Percentiles rank a stretch among this genome's conserved stretches.
phyloP scores from a whole-genome alignment of 2,329 filamentous ascomycete species.

The Stachybotrys echinatus region DNA sequence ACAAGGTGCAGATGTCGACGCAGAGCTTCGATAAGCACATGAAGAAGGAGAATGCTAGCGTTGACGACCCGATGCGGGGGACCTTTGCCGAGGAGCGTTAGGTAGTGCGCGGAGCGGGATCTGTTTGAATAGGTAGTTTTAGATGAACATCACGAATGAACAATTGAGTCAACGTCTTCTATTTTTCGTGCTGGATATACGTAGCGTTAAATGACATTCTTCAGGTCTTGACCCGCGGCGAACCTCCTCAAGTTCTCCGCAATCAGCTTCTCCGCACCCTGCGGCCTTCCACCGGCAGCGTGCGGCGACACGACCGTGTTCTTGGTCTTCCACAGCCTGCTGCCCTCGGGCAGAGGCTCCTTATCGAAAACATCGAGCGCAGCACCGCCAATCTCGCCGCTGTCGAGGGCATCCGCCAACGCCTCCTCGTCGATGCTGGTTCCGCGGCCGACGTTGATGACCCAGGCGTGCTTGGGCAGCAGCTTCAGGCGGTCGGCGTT shows the following conservation, averaged over 20 bases:
- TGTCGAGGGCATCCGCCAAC: slow-evolving; percentile 37
- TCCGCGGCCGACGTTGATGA: slow-evolving; percentile 48
- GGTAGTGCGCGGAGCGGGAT: too few species aligned
- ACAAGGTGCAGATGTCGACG: slow-evolving; percentile 38
- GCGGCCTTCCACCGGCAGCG: slow-evolving; percentile 55
- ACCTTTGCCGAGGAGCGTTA: slow-evolving; percentile 23
- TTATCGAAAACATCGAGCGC: slow-evolving; percentile 44
- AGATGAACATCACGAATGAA: too few species aligned
- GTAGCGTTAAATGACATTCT: slow-evolving; percentile 35
- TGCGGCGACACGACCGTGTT: slow-evolving; percentile 52
- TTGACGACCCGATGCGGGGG: slow-evolving; percentile 26
- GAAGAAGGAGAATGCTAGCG: slow-evolving; percentile 29
- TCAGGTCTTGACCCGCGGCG: slow-evolving; percentile 52
- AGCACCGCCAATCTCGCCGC: slow-evolving; percentile 39
- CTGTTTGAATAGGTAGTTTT: too few species aligned
- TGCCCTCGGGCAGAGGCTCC: slow-evolving; percentile 37
- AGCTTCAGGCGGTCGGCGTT: slow-evolving; percentile 46
- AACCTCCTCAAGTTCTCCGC: slow-evolving; percentile 56
- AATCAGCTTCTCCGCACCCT: slow-evolving; percentile 54
- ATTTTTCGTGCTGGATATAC: neutral
- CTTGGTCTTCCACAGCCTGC: slow-evolving; percentile 43
- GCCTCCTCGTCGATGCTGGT: slow-evolving; percentile 44
- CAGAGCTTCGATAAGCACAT: slow-evolving; percentile 36
- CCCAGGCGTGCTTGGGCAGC: slow-evolving; percentile 53
- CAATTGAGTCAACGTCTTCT: too few species aligned